These are phyloP conservation scores for Aureobasidium sp. DNA, from an alignment of 2,329 filamentous ascomycete genomes.

Conservation along the genomic window DNA sequence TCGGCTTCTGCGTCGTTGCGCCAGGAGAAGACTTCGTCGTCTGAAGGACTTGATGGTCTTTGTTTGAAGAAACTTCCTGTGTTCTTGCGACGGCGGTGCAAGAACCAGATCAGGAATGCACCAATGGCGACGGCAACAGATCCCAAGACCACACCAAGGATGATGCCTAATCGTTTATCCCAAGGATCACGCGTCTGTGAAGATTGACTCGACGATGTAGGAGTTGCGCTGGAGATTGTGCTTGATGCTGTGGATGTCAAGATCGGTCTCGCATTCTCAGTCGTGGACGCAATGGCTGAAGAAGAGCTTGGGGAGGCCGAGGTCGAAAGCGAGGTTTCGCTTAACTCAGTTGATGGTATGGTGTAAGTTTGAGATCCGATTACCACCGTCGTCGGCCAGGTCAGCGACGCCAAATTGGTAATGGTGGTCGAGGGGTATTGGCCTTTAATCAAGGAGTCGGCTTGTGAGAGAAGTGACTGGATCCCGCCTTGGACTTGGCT, in stretches of 20 bases:
- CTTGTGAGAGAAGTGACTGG: conserved; percentile 16
- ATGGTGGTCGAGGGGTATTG: conserved; percentile 17
- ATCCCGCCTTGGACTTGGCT: not conserved
- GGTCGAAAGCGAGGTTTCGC: conserved; percentile 5
- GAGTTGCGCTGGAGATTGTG: not conserved
- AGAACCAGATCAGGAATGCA: conserved; percentile 17
- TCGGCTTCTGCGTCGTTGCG: not conserved
- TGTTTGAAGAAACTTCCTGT: conserved; percentile 16
- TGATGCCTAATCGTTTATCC: conserved; percentile 19
- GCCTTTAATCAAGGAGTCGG: conserved; percentile 16
- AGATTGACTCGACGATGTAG: not conserved
- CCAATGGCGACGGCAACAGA: conserved; percentile 18
- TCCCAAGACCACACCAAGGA: conserved; percentile 20
- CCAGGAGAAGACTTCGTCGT: conserved; percentile 3
- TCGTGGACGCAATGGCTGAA: not conserved
- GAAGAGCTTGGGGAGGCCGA: conserved; percentile 6
- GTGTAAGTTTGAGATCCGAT: conserved; percentile 20
- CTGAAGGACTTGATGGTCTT: conserved; percentile 4
- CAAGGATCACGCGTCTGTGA: not conserved
- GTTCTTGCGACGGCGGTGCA: conserved; percentile 18
- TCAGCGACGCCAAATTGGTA: conserved; percentile 15
- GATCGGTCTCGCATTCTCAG: conserved; percentile 13
- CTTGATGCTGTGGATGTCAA: conserved; percentile 9
- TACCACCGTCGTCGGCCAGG: conserved; percentile 19
- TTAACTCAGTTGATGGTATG: not conserved